Base-by-base conservation (phyloP, 345 rosid genomes). In the Balakata baccata region DNA sequence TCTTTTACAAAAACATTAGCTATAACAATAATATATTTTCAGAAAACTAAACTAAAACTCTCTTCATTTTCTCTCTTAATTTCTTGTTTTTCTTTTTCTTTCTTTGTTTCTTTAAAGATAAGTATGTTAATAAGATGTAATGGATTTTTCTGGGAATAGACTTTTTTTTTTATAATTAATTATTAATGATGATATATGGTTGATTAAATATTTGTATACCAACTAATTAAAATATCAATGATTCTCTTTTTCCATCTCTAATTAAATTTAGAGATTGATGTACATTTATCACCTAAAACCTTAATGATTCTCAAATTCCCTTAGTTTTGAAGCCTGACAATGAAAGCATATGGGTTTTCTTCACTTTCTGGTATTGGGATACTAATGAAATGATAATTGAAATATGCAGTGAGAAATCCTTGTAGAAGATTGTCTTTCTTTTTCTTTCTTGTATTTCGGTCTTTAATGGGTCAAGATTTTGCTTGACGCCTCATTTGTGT, bases 1-100 rank as follows among this genome's bases (percentile, higher is more conserved):
- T 67, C 84, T 73, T 68, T 69, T 74, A 25, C 75, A 51, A 62
- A 58, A 76, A 49, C 64, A 69, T 4, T 72, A 71, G 20, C 13
- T 43, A 3, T 43, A 43, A 29, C 34, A 4, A 43, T 43, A 43
- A 43, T 43, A 29, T 43, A 43, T 43, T 10, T 4, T 10, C 47
- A 5, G 10, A 43, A 43, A 43, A 43, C 10, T 5, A 16, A 22
- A 18, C 4, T 25, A 56, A 2, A 13, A 67, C 10, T 14, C 43
- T 7, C 29, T 22, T 56, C 7, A 22, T 63, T 11, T 11, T 50
- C 6, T 23, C 56, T 66, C 22, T 12, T n/a, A 10, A 23, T 66
- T 51, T 66, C 53, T 64, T 29, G 0, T 22, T 20, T 20, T 0
- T 65, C 16, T 41, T n/a, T 10, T 64, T 39, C 52, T 11, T 11